Evolutionary conservation across 1,139 yeast genomes (phyloP).

Genomic region (Protomyces arabidopsidicola): DNA sequence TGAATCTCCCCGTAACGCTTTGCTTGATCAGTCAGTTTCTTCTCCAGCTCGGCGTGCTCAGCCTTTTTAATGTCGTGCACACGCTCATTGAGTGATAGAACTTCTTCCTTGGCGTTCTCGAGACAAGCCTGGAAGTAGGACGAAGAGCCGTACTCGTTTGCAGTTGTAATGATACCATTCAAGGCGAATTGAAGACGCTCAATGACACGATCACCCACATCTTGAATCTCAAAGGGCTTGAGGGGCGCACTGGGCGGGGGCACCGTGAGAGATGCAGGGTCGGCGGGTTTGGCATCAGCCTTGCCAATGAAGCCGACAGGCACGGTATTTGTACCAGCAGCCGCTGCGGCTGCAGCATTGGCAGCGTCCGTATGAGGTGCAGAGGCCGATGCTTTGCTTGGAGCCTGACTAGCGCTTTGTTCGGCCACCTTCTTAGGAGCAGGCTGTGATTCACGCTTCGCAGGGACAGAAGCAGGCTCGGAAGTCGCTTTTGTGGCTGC

Average conservation of each 20-base stretch:
- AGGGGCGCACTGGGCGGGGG: conserved; percentile 13
- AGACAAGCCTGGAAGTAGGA: conserved; percentile 7
- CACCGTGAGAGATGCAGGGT: conserved; percentile 4
- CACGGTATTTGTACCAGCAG: background rate
- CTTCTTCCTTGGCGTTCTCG: conserved; percentile 23
- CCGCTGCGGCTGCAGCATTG: background rate
- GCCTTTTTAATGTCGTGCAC: conserved; percentile 32
- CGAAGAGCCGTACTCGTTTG: conserved; percentile 22
- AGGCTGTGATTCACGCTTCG: background rate
- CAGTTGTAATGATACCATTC: conserved; percentile 23
- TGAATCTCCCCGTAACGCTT: conserved; percentile 34
- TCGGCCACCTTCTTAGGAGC: background rate
- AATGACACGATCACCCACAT: conserved; percentile 11
- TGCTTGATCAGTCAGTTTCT: conserved; percentile 39
- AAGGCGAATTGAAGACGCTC: conserved; percentile 15
- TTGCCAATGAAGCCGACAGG: background rate
- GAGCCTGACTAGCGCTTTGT: background rate
- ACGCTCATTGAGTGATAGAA: conserved; percentile 37
- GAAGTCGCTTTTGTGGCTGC: background rate
- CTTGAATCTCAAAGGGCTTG: conserved; percentile 15
- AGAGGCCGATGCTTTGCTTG: background rate
- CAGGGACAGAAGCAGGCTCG: background rate
- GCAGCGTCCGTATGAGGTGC: background rate
- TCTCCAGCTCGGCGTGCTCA: conserved; percentile 35
- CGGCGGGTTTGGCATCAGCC: conserved; percentile 1